Evolutionary conservation across 495 filamentous ascomycete genomes (phyloP).

Genomic region (Neurospora hispaniola): DNA sequence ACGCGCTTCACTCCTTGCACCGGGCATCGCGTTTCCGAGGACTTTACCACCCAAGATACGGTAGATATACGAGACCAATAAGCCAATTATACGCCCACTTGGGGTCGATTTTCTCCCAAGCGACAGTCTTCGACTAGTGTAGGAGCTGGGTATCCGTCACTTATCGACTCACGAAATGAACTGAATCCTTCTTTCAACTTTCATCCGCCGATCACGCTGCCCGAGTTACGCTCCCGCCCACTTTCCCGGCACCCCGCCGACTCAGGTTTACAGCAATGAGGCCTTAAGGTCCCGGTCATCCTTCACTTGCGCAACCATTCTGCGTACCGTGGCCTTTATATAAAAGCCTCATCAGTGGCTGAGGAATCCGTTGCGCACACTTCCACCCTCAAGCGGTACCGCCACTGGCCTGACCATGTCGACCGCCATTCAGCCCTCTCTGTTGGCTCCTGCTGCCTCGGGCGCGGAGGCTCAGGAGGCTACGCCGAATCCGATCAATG

Average conservation of each 20-base stretch:
- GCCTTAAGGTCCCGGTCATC: background rate
- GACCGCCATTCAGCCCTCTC: constrained; percentile 1
- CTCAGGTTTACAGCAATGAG: background rate
- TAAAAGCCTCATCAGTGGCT: background rate
- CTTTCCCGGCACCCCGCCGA: background rate
- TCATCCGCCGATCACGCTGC: background rate
- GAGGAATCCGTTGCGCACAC: background rate
- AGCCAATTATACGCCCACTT: background rate
- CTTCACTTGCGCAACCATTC: background rate
- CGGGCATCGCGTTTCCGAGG: background rate
- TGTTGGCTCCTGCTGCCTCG: background rate
- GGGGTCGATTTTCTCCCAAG: no score
- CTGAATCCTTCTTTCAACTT: background rate
- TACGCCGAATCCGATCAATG: background rate
- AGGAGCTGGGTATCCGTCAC: background rate
- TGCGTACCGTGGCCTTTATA: background rate
- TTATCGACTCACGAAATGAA: background rate
- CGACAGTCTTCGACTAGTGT: background rate
- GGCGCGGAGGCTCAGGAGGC: background rate
- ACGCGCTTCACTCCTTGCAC: background rate
- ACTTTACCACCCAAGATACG: background rate
- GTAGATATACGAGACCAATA: background rate
- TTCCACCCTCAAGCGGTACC: background rate
- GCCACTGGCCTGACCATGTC: constrained; percentile 8
- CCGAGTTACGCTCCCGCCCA: background rate